phyloP scores from a whole-genome alignment of 2,329 filamentous ascomycete genomes.

The Verruconis gallopava region DNA sequence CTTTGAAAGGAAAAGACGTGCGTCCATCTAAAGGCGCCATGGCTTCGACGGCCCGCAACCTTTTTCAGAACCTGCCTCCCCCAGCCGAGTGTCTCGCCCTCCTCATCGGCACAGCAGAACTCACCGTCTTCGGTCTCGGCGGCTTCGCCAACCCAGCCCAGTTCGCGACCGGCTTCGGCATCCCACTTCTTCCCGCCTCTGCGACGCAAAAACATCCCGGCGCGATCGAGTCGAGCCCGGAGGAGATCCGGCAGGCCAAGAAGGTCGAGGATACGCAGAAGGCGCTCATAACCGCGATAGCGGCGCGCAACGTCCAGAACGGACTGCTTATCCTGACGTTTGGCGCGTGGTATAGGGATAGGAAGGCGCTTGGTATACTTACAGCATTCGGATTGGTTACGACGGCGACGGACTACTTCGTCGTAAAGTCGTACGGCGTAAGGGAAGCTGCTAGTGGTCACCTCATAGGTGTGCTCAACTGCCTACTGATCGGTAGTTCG shows the following conservation, averaged over 20 bases:
- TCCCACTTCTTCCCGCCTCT: slow-evolving; percentile 13
- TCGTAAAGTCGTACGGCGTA: slow-evolving; percentile 19
- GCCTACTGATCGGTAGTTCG: slow-evolving; percentile 16
- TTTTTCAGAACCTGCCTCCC: slow-evolving; percentile 19
- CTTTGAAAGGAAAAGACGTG: too few relatives aligned
- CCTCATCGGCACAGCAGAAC: slow-evolving; percentile 20
- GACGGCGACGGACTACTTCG: slow-evolving; percentile 19
- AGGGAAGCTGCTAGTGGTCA: slow-evolving; percentile 17
- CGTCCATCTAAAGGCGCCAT: too few relatives aligned
- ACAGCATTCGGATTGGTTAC: slow-evolving; percentile 17
- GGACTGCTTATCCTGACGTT: slow-evolving; percentile 20
- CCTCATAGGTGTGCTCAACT: slow-evolving; percentile 18
- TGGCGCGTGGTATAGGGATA: slow-evolving; percentile 19
- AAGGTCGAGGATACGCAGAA: slow-evolving; percentile 15
- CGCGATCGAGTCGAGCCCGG: slow-evolving; percentile 8
- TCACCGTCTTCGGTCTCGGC: slow-evolving; percentile 18
- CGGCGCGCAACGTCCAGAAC: slow-evolving; percentile 20
- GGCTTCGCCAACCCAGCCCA: slow-evolving; percentile 21
- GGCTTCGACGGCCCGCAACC: slow-evolving; percentile 6
- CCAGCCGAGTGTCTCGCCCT: slow-evolving; percentile 24
- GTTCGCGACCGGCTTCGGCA: slow-evolving; percentile 22
- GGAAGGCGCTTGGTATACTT: slow-evolving; percentile 18
- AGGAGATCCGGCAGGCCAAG: background rate
- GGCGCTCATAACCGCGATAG: slow-evolving; percentile 18
- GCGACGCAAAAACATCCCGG: slow-evolving; percentile 10